These are phyloP conservation scores for Venturia effusa DNA, from an alignment of 2,329 filamentous ascomycete species.

Conservation along the genomic window DNA sequence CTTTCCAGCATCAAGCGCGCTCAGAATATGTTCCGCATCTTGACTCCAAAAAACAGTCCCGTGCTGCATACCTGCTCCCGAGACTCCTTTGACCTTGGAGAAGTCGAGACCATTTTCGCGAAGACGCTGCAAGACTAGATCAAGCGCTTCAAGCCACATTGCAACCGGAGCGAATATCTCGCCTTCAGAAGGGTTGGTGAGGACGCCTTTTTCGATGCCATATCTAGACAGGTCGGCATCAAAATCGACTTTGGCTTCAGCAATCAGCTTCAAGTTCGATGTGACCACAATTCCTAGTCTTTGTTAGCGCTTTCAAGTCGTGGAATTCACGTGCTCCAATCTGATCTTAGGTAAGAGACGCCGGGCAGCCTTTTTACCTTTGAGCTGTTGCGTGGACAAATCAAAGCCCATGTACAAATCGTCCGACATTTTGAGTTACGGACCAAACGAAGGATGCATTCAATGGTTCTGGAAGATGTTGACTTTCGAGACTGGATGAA, in stretches of 20 bases:
- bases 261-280: conserved; percentile 67
- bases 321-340: neutral
- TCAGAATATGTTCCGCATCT: conserved; percentile 55
- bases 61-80: conserved; percentile 92
- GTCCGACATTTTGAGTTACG: conserved; percentile 9
- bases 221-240: conserved; percentile 66
- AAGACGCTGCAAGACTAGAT: conserved; percentile 69
- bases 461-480: too few species aligned
- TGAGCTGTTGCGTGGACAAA: conserved; percentile 92
- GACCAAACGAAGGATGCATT: neutral
- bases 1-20: conserved; percentile 46
- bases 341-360: neutral
- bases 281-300: conserved; percentile 66
- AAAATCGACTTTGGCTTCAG: conserved; percentile 89
- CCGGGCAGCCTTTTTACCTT: conserved; percentile 44
- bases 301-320: conserved; percentile 4
- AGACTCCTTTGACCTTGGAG: conserved; percentile 64
- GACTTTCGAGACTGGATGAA: neutral
- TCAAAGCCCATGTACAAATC: conserved; percentile 84
- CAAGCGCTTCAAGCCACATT: conserved; percentile 88
- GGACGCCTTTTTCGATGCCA: conserved; percentile 77
- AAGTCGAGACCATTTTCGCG: conserved; percentile 62
- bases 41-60: conserved; percentile 89
- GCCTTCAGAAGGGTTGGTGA: conserved; percentile 67
- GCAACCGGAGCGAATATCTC: conserved; percentile 90